These are phyloP conservation scores for Fusarium anthophilum DNA, from an alignment of 2,329 filamentous ascomycete species.

Conservation along the genomic window DNA sequence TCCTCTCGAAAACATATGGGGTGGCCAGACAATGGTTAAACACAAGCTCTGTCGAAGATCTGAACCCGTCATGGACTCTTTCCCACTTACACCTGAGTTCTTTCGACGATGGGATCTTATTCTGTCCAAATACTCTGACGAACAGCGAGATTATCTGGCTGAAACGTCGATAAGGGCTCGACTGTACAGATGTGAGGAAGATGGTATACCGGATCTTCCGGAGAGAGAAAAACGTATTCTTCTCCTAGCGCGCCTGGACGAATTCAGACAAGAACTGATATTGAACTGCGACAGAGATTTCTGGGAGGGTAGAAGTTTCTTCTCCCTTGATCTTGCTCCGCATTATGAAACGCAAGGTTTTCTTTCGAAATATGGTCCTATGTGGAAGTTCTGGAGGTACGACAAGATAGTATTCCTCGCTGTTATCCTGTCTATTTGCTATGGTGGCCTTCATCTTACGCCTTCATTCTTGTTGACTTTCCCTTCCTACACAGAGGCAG, in stretches of 20 bases:
- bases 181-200: background rate
- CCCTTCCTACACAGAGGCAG: background rate
- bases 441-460: background rate
- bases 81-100: background rate
- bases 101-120: background rate
- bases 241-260: background rate
- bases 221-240: background rate
- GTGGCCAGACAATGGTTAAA: background rate
- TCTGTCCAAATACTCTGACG: background rate
- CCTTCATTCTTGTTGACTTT: background rate
- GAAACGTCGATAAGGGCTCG: background rate
- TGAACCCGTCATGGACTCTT: background rate
- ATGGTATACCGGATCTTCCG: accelerated
- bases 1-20: background rate
- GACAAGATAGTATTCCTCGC: accelerated
- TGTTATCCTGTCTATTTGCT: accelerated
- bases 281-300: background rate
- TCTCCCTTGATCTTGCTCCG: background rate
- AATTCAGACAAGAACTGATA: background rate
- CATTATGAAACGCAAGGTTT: background rate
- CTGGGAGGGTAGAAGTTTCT: background rate
- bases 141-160: background rate
- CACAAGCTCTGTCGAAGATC: background rate
- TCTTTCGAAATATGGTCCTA: accelerated
- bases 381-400: background rate